Base-by-base conservation (phyloP, 2,329 filamentous ascomycete genomes). In the Diplocarpon mali region DNA sequence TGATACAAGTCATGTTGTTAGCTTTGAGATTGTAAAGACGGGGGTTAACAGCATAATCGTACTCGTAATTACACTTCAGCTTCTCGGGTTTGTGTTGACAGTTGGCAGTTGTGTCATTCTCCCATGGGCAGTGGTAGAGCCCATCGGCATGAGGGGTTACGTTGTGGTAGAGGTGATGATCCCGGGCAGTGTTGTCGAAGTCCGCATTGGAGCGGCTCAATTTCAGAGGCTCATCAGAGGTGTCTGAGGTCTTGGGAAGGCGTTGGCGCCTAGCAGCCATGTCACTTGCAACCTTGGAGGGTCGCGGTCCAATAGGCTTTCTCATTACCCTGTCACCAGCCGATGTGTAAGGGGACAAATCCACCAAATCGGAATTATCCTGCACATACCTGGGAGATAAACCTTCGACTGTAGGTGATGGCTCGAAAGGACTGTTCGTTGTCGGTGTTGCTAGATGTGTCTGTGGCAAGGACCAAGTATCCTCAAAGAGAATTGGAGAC, bases 31-130 rank as follows among this genome's bases (percentile, higher is more conserved):
- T 24, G 20, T 24, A 24, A 31, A 17, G 17, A 43, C 31, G 30
- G 16, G 24, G 24, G 20, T 31, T 42, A 35, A 15, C 17, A 12
- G 12, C 7, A 32, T 14, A 48, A 38, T 36, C 86, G 76, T 82
- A 94, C 89, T 95, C 89, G 63, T 95, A 96, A 69, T 95, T 94
- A 80, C 90, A 95, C 77, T 95, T 95, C 57, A 96, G 84, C 70
- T 93, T 92, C 61, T 93, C 92, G 34, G 89, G 79, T 68, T 85
- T 85, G 78, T 95, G 90, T 65, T 77, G 84, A 76, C 90, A 96
- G 60, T 63, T 70, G 28, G 67, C 46, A 49, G 80, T 72, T 55
- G 78, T 81, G 63, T 83, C 79, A 57, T 78, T 83, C 65, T 85
- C 80, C 72, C 83, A 92, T 5, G 90, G 90, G 72, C 90, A 96